Base-by-base conservation (phyloP, 2,329 filamentous ascomycete species). In the Didymella keratinophila region DNA sequence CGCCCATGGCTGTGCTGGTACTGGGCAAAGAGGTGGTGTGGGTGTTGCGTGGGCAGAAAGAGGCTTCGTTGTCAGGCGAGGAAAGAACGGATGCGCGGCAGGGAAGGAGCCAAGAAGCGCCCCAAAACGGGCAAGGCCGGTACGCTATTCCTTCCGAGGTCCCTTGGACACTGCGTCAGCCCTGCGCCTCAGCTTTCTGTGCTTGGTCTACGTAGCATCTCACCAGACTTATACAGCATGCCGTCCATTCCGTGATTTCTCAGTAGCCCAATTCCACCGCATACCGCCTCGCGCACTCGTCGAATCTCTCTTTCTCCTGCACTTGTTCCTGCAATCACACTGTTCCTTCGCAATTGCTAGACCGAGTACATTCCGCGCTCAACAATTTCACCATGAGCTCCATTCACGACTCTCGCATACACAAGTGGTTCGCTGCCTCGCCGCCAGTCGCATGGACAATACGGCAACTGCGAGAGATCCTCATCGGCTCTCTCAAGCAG, bases 381-480 rank as follows among this genome's bases (percentile, higher is more conserved):
- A 53, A 58, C 46, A 50, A 51, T 46, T 54, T 28, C 42, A 63
- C 60, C 48, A 76, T 76, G 74, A 71, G 72, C 7, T 86, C 85
- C 53, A 81, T 86, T 73, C 84, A 88, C 71, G 79, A 87, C 48
- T 86, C 84, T 4, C 82, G 84, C 63, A 78, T 89, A 61, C 84
- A 87, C 58, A 86, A 85, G 78, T 96, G 95, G 89, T 82, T 97
- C 57, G 80, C 93, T 62, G 89, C 91, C 65, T 97, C 93, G 42
- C 95, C 95, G 14, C 95, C 95, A 0, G 89, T 92, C 68, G 93
- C 97, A 86, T 97, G 92, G 89, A 87, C 85, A n/a, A 83, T 96
- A 60, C 87, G 86, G 59, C 87, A 89, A 69, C 79, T 96, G 20
- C 88, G 92, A 63, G 91, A 96, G 75, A 81, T 97, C 49, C 84